Evolutionary conservation across 1,139 yeast species (phyloP).

Genomic region (Kurtzmaniella natalensis): DNA sequence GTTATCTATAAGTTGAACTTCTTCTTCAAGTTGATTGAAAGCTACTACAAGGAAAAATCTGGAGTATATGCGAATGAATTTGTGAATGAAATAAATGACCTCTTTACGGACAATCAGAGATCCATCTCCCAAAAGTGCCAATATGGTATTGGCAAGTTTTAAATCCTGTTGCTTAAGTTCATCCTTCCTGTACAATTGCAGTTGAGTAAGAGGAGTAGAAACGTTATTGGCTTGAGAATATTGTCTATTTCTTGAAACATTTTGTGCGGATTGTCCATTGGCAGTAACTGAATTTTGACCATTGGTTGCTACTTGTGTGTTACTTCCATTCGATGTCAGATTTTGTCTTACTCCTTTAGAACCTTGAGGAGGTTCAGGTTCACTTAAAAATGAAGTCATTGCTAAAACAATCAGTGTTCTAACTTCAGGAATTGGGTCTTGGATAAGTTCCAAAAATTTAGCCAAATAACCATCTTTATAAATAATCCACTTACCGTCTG

Average conservation of each 20-base stretch:
- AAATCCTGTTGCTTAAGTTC: conserved; percentile 54
- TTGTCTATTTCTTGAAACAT: conserved; percentile 15
- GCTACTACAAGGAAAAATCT: conserved; percentile 84
- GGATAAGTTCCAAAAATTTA: conserved; percentile 53
- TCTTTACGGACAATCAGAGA: conserved; percentile 87
- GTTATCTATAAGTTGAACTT: conserved; percentile 62
- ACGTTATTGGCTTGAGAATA: background rate
- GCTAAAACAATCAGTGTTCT: conserved; percentile 81
- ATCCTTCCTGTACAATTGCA: conserved; percentile 18
- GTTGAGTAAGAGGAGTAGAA: conserved; percentile 12
- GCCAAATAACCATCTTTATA: conserved; percentile 62
- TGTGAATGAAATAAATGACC: conserved; percentile 70
- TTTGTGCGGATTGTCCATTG: conserved; percentile 13
- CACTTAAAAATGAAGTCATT: conserved; percentile 65
- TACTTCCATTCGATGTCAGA: conserved; percentile 12
- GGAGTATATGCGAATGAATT: conserved; percentile 65
- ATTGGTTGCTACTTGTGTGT: conserved; percentile 3
- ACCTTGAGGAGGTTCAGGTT: conserved; percentile 22
- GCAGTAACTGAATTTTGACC: conserved; percentile 9
- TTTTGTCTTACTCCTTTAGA: too few relatives aligned
- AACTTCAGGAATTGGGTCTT: conserved; percentile 94
- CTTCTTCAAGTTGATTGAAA: conserved; percentile 80
- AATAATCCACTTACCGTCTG: conserved; percentile 73
- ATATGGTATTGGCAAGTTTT: conserved; percentile 45
- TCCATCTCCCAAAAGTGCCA: conserved; percentile 69